Percentiles rank a stretch among this genome's conserved stretches.
These are phyloP conservation scores for Canna indica DNA, from an alignment of 176 grass and related monocot species.

Conservation along the genomic window DNA sequence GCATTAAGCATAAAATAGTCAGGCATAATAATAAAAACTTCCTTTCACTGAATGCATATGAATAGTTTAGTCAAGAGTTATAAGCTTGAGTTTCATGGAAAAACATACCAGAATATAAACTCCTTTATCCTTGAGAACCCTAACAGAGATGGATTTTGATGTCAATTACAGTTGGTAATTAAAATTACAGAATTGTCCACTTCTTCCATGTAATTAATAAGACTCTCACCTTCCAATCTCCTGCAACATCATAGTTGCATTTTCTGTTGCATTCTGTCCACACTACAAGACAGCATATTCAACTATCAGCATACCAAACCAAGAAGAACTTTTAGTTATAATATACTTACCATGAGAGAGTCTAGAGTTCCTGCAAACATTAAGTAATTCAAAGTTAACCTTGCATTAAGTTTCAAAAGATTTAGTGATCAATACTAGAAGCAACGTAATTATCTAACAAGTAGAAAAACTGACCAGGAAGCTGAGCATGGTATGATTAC, in stretches of 20 bases:
- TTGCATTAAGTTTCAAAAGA: background rate
- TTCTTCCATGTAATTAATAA: background rate
- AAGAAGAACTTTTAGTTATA: constrained; percentile 16
- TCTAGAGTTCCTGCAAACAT: constrained; percentile 87
- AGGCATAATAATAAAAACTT: constrained; percentile 12
- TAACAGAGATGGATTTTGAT: constrained; percentile 18
- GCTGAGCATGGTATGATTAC: constrained; percentile 14
- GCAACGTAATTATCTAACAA: background rate
- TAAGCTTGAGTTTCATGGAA: background rate
- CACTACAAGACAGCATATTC: constrained; percentile 47
- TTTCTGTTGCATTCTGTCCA: constrained; percentile 68
- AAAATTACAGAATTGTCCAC: background rate
- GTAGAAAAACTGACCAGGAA: background rate
- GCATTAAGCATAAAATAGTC: constrained; percentile 13
- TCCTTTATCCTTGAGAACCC: constrained; percentile 70
- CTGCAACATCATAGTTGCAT: constrained; percentile 66
- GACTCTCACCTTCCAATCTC: constrained; percentile 58
- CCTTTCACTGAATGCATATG: background rate
- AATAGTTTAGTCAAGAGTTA: background rate
- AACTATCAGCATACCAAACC: constrained; percentile 8
- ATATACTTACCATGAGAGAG: constrained; percentile 81
- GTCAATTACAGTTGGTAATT: constrained; percentile 1
- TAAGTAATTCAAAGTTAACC: constrained; percentile 13
- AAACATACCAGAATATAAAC: constrained; percentile 80
- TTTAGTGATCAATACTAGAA: background rate